Evolutionary conservation across 106 monocot species (phyloP), one percentile per base, ranked within the genome.

Genomic region (Dendrobium huoshanense): DNA sequence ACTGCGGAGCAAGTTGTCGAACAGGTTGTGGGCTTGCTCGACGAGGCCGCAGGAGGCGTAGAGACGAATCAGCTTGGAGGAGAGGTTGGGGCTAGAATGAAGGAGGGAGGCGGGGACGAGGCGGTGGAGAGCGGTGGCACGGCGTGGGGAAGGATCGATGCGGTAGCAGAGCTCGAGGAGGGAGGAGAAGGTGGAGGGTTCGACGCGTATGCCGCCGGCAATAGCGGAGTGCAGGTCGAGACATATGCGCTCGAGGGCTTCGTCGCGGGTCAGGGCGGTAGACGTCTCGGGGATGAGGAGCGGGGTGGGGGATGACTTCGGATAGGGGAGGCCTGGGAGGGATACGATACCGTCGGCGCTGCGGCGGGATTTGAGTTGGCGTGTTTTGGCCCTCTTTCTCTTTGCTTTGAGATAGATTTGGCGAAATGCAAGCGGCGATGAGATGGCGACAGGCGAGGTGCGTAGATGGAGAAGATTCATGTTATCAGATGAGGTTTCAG

Each of bases 1-100:
- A 7, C 84, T 75, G 0, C 22, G 10, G 11, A 92, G 90, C 88
- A 92, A 87, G 85, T 75, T 75, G 79, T 96, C 96, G 82, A 96
- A 96, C 88, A 96, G 64, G 16, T 44, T 79, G 78, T 94, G 96
- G 56, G 94, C 94, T 22, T 88, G 22, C 0, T 89, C 87, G 7
- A 91, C 42, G 31, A 83, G 85, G 45, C 64, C 51, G 51, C 37
- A 24, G 67, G 55, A 11, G 68, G 75, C 49, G 75, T 82, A 58
- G 56, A 83, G 45, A 82, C 72, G 59, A 45, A 27, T 29, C 44
- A 90, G 40, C 89, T 94, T 79, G 77, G 86, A 87, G 85, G 85
- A 19, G 70, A 80, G 47, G 27, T 81, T 77, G 80, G 79, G 75
- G 55, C 56, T 73, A 81, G 85, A 82, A 81, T 83, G 83, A 44